These are phyloP conservation scores for Eimeria zaria DNA, from an alignment of 169 alveolate genomes.

Conservation along the genomic window DNA sequence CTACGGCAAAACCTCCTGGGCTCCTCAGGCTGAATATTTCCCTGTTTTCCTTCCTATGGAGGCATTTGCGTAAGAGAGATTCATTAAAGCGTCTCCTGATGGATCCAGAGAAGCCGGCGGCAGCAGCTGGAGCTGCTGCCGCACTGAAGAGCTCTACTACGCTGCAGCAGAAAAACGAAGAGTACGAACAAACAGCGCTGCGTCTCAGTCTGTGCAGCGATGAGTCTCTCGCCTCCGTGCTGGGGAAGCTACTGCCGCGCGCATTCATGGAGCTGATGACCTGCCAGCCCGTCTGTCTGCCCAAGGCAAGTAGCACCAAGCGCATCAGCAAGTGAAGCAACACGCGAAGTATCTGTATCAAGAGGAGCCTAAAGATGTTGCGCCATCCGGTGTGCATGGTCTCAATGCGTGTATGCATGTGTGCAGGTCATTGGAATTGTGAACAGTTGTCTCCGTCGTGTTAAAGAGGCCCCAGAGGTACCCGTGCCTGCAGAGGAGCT, in stretches of 20 bases:
- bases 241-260: slow-evolving; percentile 79
- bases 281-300: slow-evolving; percentile 64
- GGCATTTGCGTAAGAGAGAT: neutral
- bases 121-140: slow-evolving; percentile 73
- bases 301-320: slow-evolving; percentile 51
- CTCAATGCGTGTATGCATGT: neutral
- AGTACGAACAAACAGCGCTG: slow-evolving; percentile 79
- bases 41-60: neutral
- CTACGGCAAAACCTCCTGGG: neutral
- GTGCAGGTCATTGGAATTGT: slow-evolving; percentile 74
- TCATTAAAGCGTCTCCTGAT: neutral
- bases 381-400: neutral
- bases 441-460: slow-evolving; percentile 81
- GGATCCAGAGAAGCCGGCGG: slow-evolving; percentile 31
- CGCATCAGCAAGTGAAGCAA: neutral
- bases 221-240: slow-evolving; percentile 55
- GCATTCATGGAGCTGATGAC: slow-evolving; percentile 61
- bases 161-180: slow-evolving; percentile 46
- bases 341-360: neutral
- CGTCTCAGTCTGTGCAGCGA: slow-evolving; percentile 83
- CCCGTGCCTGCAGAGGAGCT: slow-evolving; percentile 66
- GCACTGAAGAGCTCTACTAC: neutral
- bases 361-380: neutral
- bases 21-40: neutral
- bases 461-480: slow-evolving; percentile 52